Evolutionary conservation across 768 basidiomycete genomes (phyloP).

Genomic region (Lactarius evosmus): DNA sequence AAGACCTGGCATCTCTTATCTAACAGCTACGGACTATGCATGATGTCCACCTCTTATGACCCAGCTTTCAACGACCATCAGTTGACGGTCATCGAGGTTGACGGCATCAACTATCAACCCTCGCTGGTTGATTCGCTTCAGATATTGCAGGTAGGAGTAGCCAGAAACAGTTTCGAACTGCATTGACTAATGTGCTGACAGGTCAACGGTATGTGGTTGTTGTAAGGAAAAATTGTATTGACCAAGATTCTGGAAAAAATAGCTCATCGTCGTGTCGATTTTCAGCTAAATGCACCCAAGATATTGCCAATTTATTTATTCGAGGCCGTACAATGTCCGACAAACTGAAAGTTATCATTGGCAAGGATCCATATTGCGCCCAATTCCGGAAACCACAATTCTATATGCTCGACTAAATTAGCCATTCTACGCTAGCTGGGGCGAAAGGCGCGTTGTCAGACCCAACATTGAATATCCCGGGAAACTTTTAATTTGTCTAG

Average conservation of each 20-base stretch:
- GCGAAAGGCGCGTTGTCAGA: conserved; percentile 6
- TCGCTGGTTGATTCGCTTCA: conserved; percentile 13
- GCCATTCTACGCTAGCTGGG: conserved; percentile 26
- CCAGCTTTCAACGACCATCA: conserved; percentile 12
- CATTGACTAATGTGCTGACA: background rate
- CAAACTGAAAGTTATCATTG: background rate
- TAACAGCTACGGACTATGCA: conserved; percentile 15
- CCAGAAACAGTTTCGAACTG: background rate
- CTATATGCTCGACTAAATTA: conserved; percentile 11
- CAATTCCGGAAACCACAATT: background rate
- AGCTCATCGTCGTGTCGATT: background rate
- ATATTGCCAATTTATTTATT: background rate
- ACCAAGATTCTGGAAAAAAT: background rate
- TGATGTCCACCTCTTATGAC: conserved; percentile 19
- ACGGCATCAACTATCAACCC: conserved; percentile 23
- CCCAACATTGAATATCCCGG: background rate
- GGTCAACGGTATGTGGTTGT: conserved; percentile 26
- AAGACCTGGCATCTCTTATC: background rate
- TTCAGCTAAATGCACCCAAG: conserved; percentile 1
- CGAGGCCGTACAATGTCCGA: background rate
- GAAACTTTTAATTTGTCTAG: background rate
- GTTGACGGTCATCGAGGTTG: conserved; percentile 28
- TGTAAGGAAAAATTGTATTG: background rate
- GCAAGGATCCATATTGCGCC: background rate
- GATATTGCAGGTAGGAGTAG: conserved; percentile 14